Evolutionary conservation across 805 yeast species (phyloP).

Genomic region (Brettanomyces bruxellensis): DNA sequence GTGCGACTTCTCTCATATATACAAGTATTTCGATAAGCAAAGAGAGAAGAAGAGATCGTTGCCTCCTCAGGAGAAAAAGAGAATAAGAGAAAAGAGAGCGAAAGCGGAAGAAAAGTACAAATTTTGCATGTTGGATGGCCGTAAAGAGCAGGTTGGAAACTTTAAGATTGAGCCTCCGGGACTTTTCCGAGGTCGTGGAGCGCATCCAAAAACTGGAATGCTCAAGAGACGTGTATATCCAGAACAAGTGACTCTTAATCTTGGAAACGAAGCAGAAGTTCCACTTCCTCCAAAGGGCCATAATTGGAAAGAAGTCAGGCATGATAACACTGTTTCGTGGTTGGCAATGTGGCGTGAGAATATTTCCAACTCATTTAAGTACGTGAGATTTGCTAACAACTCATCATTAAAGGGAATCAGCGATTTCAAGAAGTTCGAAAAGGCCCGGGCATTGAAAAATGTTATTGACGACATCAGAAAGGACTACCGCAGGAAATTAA

Average conservation of each 20-base stretch:
- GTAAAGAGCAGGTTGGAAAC: conserved; percentile 88
- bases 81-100: conserved; percentile 62
- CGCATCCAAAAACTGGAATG: conserved; percentile 93
- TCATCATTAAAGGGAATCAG: conserved; percentile 88
- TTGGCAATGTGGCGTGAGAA: conserved; percentile 96
- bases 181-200: conserved; percentile 91
- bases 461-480: conserved; percentile 65
- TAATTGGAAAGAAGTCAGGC: conserved; percentile 80
- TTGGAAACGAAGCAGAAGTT: conserved; percentile 60
- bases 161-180: conserved; percentile 96
- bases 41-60: conserved; percentile 66
- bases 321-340: conserved; percentile 91
- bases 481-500: conserved; percentile 64
- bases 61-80: conserved; percentile 68
- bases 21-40: conserved; percentile 56
- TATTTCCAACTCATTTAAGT: conserved; percentile 72
- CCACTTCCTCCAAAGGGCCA: conserved; percentile 88
- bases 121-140: conserved; percentile 73
- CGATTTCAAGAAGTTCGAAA: conserved; percentile 87
- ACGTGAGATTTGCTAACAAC: conserved; percentile 84
- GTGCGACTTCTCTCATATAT: conserved; percentile 74
- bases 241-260: conserved; percentile 79
- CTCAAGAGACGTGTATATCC: conserved; percentile 80
- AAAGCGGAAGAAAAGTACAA: conserved; percentile 72
- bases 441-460: conserved; percentile 74